Evolutionary conservation across 257 asterid species (phyloP).

Genomic region (Solanum corneliomulleri): DNA sequence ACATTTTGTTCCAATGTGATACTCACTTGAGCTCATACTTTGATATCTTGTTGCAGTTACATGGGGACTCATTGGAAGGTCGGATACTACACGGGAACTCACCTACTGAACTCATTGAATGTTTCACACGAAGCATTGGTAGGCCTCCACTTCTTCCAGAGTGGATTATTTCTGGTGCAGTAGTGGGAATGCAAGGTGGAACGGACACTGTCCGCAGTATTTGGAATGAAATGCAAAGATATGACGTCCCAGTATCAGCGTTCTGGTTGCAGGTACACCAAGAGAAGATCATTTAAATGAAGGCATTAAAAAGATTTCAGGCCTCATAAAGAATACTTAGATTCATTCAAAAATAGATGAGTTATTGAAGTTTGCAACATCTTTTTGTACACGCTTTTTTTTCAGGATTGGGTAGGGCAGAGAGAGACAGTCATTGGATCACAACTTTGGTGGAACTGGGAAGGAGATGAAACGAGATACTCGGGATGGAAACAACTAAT

Average conservation of each 20-base stretch:
- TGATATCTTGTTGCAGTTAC: conserved; percentile 24
- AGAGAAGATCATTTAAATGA: background rate
- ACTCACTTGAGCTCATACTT: background rate
- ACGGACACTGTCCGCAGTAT: conserved; percentile 39
- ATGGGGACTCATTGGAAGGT: conserved; percentile 70
- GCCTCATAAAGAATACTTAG: background rate
- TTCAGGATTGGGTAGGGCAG: conserved; percentile 95
- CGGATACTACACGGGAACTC: conserved; percentile 72
- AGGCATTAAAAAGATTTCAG: background rate
- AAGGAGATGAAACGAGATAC: conserved; percentile 68
- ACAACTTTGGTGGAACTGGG: conserved; percentile 99
- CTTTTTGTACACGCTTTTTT: background rate
- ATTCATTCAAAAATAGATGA: background rate
- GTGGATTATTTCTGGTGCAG: conserved; percentile 92
- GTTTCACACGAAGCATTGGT: conserved; percentile 70
- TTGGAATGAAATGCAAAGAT: conserved; percentile 49
- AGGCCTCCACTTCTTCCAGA: conserved; percentile 86
- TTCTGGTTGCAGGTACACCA: conserved; percentile 89
- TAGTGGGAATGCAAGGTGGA: conserved; percentile 98
- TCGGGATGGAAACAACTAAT: conserved; percentile 66
- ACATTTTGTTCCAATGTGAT: background rate
- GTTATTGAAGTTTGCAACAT: background rate
- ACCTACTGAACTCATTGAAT: conserved; percentile 68
- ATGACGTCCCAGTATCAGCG: conserved; percentile 84
- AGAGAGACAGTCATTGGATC: conserved; percentile 92